These are phyloP conservation scores for Hypoxylon sp. DNA, from an alignment of 2,329 filamentous ascomycete genomes.

Conservation along the genomic window DNA sequence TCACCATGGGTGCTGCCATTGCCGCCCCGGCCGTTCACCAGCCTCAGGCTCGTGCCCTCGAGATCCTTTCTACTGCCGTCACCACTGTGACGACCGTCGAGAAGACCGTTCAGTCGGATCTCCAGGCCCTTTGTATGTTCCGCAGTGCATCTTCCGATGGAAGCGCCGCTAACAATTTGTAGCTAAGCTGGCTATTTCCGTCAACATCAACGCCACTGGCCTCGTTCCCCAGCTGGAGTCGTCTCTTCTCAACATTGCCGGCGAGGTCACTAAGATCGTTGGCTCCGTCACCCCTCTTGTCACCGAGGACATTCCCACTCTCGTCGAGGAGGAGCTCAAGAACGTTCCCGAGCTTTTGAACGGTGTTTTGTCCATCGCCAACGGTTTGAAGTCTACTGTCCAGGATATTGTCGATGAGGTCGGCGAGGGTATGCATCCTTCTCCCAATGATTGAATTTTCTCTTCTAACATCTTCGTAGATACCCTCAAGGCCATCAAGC, in stretches of 20 bases:
- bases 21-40: slow-evolving; percentile 38
- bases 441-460: no score
- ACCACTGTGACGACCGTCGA: slow-evolving; percentile 34
- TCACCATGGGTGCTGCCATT: slow-evolving; percentile 46
- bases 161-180: not conserved
- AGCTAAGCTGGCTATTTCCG: slow-evolving; percentile 25
- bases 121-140: slow-evolving; percentile 36
- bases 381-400: slow-evolving; percentile 34
- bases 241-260: slow-evolving; percentile 36
- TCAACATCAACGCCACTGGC: slow-evolving; percentile 19
- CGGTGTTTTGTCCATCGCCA: slow-evolving; percentile 38
- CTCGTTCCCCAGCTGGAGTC: slow-evolving; percentile 38
- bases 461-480: slow-evolving; percentile 35
- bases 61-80: slow-evolving; percentile 28
- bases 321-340: slow-evolving; percentile 39
- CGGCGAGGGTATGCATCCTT: slow-evolving; percentile 32
- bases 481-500: slow-evolving; percentile 37
- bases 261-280: slow-evolving; percentile 38
- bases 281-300: slow-evolving; percentile 33
- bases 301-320: slow-evolving; percentile 26
- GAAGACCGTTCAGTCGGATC: slow-evolving; percentile 34
- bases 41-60: slow-evolving; percentile 21
- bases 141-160: not conserved
- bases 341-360: slow-evolving; percentile 37
- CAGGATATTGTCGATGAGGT: slow-evolving; percentile 32